Percentiles rank a stretch among this genome's conserved stretches.
Evolutionary conservation across 1,284 basidiomycete genomes (phyloP).

Genomic region (Fomes fomentarius): DNA sequence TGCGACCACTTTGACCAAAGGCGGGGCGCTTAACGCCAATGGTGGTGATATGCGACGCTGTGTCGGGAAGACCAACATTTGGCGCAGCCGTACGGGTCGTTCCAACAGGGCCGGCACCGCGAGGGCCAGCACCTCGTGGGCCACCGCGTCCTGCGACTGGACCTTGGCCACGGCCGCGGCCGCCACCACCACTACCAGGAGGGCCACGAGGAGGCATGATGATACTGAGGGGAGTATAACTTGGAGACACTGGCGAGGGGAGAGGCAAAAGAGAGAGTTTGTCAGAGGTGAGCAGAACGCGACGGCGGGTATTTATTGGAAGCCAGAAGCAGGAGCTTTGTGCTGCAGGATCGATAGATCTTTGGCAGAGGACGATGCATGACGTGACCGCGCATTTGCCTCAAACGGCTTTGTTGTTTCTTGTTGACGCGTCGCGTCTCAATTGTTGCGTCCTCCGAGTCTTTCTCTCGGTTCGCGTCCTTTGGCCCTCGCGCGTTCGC

Average conservation of each 20-base stretch:
- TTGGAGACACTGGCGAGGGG: background rate
- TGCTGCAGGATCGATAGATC: slow-evolving; percentile 20
- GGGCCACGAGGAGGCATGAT: slow-evolving; percentile 45
- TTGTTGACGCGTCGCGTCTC: slow-evolving; percentile 27
- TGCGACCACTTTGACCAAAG: slow-evolving; percentile 59
- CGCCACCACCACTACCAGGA: slow-evolving; percentile 22
- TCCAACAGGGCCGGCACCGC: slow-evolving; percentile 25
- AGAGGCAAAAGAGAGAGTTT: background rate
- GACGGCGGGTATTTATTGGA: slow-evolving; percentile 15
- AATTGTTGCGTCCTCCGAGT: slow-evolving; percentile 6
- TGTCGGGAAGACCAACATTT: slow-evolving; percentile 30
- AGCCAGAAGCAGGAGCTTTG: slow-evolving; percentile 9
- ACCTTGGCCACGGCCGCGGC: slow-evolving; percentile 17
- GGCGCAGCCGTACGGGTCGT: slow-evolving; percentile 27
- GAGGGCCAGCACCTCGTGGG: slow-evolving; percentile 3
- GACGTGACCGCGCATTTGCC: slow-evolving; percentile 4
- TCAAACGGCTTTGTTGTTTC: slow-evolving; percentile 19
- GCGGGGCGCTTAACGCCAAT: slow-evolving; percentile 68
- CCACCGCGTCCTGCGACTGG: background rate
- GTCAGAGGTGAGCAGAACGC: background rate
- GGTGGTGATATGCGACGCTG: slow-evolving; percentile 47
- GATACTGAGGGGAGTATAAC: background rate
- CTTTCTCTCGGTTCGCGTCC: background rate
- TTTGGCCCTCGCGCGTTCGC: background rate
- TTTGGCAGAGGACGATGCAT: too few relatives aligned